Conservation (phyloP, 495 filamentous ascomycete species). For the Bryoglossum gracile region DNA sequence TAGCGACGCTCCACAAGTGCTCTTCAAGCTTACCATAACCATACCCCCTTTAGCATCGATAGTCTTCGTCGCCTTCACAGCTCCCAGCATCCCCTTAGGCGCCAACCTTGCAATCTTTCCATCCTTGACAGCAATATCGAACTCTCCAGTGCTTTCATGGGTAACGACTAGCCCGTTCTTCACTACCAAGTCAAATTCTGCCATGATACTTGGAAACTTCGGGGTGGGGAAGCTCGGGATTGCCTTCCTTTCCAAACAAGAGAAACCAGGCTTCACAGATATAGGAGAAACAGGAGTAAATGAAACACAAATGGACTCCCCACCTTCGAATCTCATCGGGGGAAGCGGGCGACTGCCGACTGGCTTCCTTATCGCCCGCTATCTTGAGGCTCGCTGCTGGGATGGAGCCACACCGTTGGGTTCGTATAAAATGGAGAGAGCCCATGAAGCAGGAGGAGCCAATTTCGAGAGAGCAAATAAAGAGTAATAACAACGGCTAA, state of each 20-base stretch:
- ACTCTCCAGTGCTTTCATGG: conserved; percentile 35
- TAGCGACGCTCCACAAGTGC: neutral
- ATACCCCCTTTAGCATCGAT: conserved; percentile 45
- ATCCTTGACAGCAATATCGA: conserved; percentile 45
- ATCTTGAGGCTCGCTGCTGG: neutral
- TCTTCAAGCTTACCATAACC: conserved; percentile 32
- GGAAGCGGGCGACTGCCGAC: neutral
- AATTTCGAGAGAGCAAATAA: no score
- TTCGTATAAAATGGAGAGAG: neutral
- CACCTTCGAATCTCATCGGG: neutral
- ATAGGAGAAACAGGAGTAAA: neutral
- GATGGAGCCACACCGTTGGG: conserved; percentile 3
- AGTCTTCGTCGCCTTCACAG: conserved; percentile 24
- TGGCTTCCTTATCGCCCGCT: conserved; percentile 8
- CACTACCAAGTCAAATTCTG: conserved; percentile 37
- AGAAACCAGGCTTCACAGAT: no score
- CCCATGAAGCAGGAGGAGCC: no score
- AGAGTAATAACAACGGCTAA: no score
- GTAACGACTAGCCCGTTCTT: conserved; percentile 44
- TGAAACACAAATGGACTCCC: neutral
- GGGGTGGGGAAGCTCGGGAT: no score
- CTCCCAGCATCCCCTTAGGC: conserved; percentile 27
- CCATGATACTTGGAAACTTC: conserved; percentile 15
- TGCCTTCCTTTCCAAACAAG: no score
- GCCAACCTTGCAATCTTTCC: conserved; percentile 44